phyloP scores from a whole-genome alignment of 768 basidiomycete species.

The Neoboletus magnificus region DNA sequence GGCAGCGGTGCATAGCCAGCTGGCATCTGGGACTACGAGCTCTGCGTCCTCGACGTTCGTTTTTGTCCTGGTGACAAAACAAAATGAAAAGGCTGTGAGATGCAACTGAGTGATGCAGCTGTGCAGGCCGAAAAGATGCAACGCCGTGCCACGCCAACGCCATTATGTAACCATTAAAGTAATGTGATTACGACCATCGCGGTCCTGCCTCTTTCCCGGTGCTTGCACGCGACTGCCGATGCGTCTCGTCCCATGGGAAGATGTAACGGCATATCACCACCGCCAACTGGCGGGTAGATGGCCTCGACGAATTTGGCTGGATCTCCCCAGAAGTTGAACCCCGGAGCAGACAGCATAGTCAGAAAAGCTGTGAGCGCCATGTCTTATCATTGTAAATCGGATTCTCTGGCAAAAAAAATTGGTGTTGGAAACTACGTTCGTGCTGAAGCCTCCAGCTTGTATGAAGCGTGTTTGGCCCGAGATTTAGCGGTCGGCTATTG shows the following conservation, averaged over 20 bases:
- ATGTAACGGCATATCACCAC: slow-evolving; percentile 9
- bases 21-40: slow-evolving; percentile 37
- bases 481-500: neutral
- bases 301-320: slow-evolving; percentile 7
- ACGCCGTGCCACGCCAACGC: neutral
- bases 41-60: neutral
- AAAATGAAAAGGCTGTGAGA: neutral
- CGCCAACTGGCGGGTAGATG: slow-evolving; percentile 3
- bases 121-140: neutral
- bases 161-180: neutral
- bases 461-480: slow-evolving; percentile 18
- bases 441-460: slow-evolving; percentile 16
- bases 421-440: neutral
- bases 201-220: neutral
- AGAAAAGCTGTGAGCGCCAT: neutral
- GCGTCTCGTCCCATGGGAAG: slow-evolving; percentile 14
- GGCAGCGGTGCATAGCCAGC: slow-evolving; percentile 52
- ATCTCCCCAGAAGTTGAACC: slow-evolving; percentile 8
- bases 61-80: neutral
- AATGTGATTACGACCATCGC: too few relatives aligned
- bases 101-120: neutral
- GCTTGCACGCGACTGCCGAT: neutral
- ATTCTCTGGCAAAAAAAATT: slow-evolving; percentile 5
- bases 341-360: neutral
- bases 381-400: slow-evolving; percentile 4